Base-by-base conservation (phyloP, 352 stramenopile species). In the Phytophthora europaea region DNA sequence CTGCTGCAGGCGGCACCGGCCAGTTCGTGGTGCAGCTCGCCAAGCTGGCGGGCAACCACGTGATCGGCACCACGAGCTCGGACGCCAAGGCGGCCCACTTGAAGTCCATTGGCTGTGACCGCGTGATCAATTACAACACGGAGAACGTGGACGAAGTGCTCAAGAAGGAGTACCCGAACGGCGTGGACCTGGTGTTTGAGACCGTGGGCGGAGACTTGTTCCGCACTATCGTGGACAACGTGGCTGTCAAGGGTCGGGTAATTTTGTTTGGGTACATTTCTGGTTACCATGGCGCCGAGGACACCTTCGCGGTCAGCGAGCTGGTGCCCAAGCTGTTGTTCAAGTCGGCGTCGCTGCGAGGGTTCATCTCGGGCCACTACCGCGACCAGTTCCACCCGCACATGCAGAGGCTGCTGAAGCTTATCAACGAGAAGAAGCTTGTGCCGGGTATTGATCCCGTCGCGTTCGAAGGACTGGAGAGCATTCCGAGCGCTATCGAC, bases 11-110 rank as follows among this genome's bases (percentile, higher is more conserved):
- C 28, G 89, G 85, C 31, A 94, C 85, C 12, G 89, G 89, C 15
- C 65, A 93, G 26, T 89, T 92, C 28, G 90, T 84, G 45, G 73
- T 95, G 55, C 89, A 96, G 65, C 75, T 97, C 45, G 89, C 87
- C 57, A 92, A 92, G 55, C 83, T 87, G 6, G 73, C 92, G 6
- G 84, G 84, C 34, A 90, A 88, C 72, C 75, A 85, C 52, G 84
- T 91, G 15, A 89, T 95, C 58, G 80, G 77, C 61, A 92, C 50
- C 50, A 56, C 50, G 23, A 38, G 50, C 50, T 56, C 50, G 50
- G 50, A 56, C 50, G 50, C 20, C 50, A 56, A 56, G 23, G 50
- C 23, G 22, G 50, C 23, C 0, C 50, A 56, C 50, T 15, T 56
- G 22, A 56, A 56, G 16, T 56, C 50, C 15, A 56, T 56, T 12